Evolutionary conservation across 306 rosid species (phyloP), one percentile per base, ranked within the genome.

Genomic region (Hippophae gyantsensis): DNA sequence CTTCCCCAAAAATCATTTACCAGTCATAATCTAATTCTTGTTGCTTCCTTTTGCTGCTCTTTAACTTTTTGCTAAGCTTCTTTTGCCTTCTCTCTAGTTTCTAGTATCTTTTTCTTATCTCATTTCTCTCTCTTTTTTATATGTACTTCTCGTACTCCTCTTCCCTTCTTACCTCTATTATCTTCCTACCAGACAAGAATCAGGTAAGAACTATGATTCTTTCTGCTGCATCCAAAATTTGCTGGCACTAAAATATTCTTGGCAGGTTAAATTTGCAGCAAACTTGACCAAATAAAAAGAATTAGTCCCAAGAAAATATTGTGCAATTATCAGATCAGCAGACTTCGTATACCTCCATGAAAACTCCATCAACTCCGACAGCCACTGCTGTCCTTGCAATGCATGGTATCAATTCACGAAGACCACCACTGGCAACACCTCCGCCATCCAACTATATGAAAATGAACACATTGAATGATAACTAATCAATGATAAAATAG

Each of bases 401-500:
- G 74, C 99, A 92, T 40, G 99, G 99, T 60, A 92, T 88, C 69
- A 92, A 73, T 78, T 88, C 99, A 18, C 96, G 95, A 62, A 92
- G 82, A 61, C 99, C 99, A 52, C 99, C 99, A 72, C 99, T 92
- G 53, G 99, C 96, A 71, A 92, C 96, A 42, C 99, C 96, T 58
- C 99, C 99, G 44, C 85, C 93, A 27, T 86, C 99, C 95, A 92
- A 80, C 99, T 83, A 66, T 13, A 73, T 65, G 59, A 62, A 54
- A 67, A 63, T 72, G 13, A 51, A 77, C 13, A 70, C 43, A 56
- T 65, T 80, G 38, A 32, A 32, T 32, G 38, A 2, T 54, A 67
- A 56, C 56, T 61, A 58, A 58, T 32, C 63, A 47, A 58, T 8
- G 57, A 69, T 60, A 42, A 42, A 58, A 9, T 25, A 26, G 5